Evolutionary conservation across 1,139 yeast genomes (phyloP).

Genomic region (Pichia terricola): DNA sequence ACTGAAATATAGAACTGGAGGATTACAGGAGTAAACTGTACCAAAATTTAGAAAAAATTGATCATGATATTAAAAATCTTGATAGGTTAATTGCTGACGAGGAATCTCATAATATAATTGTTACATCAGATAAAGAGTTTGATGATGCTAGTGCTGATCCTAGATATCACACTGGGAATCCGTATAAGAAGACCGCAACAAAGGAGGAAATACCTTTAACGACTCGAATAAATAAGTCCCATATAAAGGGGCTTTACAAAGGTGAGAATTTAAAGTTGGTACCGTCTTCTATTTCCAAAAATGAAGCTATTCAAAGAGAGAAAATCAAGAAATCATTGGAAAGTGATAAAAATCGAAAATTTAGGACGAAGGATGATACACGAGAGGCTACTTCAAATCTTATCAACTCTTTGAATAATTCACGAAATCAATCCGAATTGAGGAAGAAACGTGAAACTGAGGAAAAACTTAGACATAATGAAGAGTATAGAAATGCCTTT

Average conservation of each 20-base stretch:
- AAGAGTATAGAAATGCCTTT: background rate
- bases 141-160: slow-evolving; percentile 77
- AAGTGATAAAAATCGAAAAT: slow-evolving; percentile 1
- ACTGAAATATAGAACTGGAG: too few species aligned
- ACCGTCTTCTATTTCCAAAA: background rate
- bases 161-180: slow-evolving; percentile 2
- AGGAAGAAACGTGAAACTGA: slow-evolving; percentile 1
- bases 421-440: background rate
- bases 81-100: slow-evolving; percentile 3
- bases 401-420: background rate
- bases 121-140: slow-evolving; percentile 30
- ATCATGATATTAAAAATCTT: background rate
- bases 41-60: background rate
- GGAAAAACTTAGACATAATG: background rate
- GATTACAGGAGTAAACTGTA: too few species aligned
- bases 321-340: slow-evolving; percentile 1
- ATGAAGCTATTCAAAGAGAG: slow-evolving; percentile 3
- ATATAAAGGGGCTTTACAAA: slow-evolving; percentile 5
- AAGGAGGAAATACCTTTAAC: background rate
- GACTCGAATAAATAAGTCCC: background rate
- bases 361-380: slow-evolving; percentile 4
- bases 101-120: slow-evolving; percentile 1
- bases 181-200: background rate
- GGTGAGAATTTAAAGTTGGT: slow-evolving; percentile 2
- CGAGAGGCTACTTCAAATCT: slow-evolving; percentile 1